phyloP scores from a whole-genome alignment of 345 rosid genomes.

The Hypericum perforatum region DNA sequence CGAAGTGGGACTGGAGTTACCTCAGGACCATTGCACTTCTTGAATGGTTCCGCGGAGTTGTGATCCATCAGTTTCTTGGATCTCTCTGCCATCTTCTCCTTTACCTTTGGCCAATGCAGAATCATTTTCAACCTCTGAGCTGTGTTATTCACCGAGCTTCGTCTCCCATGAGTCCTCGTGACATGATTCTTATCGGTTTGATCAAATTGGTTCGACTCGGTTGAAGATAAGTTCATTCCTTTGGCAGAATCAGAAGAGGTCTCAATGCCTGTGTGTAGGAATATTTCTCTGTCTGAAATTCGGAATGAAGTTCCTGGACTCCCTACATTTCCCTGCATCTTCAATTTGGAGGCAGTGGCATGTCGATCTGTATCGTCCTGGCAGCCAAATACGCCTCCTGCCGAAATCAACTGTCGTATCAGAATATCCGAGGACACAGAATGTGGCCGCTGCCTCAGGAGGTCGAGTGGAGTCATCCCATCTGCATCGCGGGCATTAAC shows the following conservation, averaged over 20 bases:
- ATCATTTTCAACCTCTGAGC: constrained; percentile 48
- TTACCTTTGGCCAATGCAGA: constrained; percentile 56
- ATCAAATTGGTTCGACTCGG: constrained; percentile 33
- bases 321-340: constrained; percentile 52
- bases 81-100: constrained; percentile 26
- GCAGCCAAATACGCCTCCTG: constrained; percentile 56
- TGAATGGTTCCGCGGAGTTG: constrained; percentile 17
- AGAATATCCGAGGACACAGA: constrained; percentile 60
- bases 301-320: constrained; percentile 80
- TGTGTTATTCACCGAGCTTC: constrained; percentile 35
- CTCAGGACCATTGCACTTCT: constrained; percentile 23
- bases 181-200: constrained; percentile 29
- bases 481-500: constrained; percentile 51
- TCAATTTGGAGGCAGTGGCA: constrained; percentile 54
- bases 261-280: constrained; percentile 47
- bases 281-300: constrained; percentile 60
- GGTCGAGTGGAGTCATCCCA: constrained; percentile 81
- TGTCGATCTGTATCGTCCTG: constrained; percentile 45
- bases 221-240: constrained; percentile 41
- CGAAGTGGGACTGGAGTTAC: constrained; percentile 55
- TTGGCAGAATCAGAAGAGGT: constrained; percentile 30
- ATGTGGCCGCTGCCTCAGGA: constrained; percentile 51
- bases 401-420: constrained; percentile 58
- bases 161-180: constrained; percentile 30
- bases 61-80: constrained; percentile 9